These are phyloP conservation scores for Yamadazyma laniorum DNA, from an alignment of 805 yeast species.

Conservation along the genomic window DNA sequence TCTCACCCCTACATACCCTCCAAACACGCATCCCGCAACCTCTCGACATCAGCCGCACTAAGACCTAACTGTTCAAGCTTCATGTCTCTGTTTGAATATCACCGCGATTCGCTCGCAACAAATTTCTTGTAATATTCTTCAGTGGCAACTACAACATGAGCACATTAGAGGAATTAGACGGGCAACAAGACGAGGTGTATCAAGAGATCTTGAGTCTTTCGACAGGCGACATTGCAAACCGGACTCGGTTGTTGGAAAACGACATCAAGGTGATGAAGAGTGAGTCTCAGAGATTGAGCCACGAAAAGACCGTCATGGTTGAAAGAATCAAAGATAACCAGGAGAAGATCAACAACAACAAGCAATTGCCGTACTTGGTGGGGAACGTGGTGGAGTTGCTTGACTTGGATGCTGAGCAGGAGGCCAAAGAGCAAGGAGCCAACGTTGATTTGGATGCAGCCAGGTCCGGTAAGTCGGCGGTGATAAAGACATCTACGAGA, in stretches of 20 bases:
- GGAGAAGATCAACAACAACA: conserved; percentile 92
- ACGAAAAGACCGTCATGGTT: conserved; percentile 89
- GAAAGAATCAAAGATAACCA: conserved; percentile 94
- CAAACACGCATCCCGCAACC: conserved; percentile 5
- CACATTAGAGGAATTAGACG: conserved; percentile 70
- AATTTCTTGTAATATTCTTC: not conserved
- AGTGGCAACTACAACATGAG: conserved; percentile 51
- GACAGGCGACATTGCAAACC: conserved; percentile 77
- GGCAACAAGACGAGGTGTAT: conserved; percentile 64
- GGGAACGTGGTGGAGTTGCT: conserved; percentile 95
- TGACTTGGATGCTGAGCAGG: conserved; percentile 81
- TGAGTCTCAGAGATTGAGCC: conserved; percentile 84
- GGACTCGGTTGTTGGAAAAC: conserved; percentile 86
- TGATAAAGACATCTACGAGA: conserved; percentile 93
- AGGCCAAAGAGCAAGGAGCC: conserved; percentile 88
- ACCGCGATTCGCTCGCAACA: not conserved
- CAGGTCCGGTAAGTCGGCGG: conserved; percentile 95
- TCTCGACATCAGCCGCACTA: not conserved
- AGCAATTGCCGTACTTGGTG: conserved; percentile 92
- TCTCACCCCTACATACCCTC: conserved; percentile 11
- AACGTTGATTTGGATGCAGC: conserved; percentile 90
- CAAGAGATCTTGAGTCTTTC: conserved; percentile 77
- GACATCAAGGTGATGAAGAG: conserved; percentile 94
- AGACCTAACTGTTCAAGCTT: conserved; percentile 2
- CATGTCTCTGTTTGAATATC: not conserved